Percentiles rank a stretch among this genome's conserved stretches.
phyloP scores from a whole-genome alignment of 257 asterid species.

The Przewalskia tangutica region DNA sequence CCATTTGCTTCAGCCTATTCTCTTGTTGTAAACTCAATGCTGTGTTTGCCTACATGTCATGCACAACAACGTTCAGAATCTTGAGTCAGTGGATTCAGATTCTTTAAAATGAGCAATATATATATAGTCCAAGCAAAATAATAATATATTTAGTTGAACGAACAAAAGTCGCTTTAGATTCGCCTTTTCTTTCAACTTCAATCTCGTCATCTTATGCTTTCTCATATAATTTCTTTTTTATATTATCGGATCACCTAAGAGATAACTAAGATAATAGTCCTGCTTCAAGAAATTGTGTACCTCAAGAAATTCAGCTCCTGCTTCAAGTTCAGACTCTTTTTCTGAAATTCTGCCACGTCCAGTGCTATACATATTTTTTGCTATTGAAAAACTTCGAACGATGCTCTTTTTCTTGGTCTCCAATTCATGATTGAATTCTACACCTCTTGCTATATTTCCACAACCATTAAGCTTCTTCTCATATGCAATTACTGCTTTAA shows the following conservation, averaged over 20 bases:
- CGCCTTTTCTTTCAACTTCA: no score
- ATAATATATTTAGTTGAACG: neutral
- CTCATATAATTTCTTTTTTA: no score
- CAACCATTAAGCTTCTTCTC: constrained; percentile 37
- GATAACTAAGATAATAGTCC: neutral
- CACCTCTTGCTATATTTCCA: constrained; percentile 11
- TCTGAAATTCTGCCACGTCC: constrained; percentile 14
- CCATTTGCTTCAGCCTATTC: constrained; percentile 65
- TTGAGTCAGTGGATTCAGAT: neutral
- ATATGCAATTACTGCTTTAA: constrained; percentile 58
- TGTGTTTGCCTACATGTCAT: constrained; percentile 39
- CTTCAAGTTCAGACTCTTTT: constrained; percentile 46
- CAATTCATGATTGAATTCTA: constrained; percentile 7
- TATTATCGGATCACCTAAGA: no score
- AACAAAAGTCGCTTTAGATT: neutral
- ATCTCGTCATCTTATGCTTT: no score
- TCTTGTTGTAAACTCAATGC: constrained; percentile 60
- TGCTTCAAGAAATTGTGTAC: no score
- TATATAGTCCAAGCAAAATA: no score
- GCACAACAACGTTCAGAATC: neutral
- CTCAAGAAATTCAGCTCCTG: constrained; percentile 77
- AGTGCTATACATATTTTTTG: constrained; percentile 31
- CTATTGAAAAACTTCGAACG: constrained; percentile 45
- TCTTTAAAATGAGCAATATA: neutral
- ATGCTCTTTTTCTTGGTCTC: constrained; percentile 25